Evolutionary conservation across 2,329 filamentous ascomycete species (phyloP), one percentile per base, ranked within the genome.

Genomic region (Penicillium sp.): DNA sequence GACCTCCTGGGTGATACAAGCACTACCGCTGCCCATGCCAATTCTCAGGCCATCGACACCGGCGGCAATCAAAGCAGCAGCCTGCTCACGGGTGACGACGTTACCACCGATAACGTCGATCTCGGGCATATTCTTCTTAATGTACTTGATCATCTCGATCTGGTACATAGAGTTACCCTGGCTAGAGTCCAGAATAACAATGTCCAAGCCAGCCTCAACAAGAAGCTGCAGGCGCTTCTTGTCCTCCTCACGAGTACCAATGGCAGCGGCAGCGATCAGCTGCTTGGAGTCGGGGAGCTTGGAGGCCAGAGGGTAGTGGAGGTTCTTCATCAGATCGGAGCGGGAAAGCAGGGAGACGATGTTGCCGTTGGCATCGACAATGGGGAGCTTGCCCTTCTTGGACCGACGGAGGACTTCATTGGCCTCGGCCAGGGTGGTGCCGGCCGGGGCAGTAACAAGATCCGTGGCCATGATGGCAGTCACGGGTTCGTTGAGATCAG

Each of bases 81-180:
- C 94, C 82, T 99, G 94, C 75, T 97, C 93, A 54, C 93, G 88
- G 56, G 94, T 99, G 69, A 99, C 94, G 66, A 99, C 94, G 79
- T 99, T 99, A 80, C 94, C 94, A 72, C 90, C 95, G 73, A 99
- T 96, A 73, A 99, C 94, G 68, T 99, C 92, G 62, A 99, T 83
- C 49, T 82, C 80, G 33, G 93, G 91, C 81, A 87, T 93, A 68
- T 87, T 90, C 66, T 87, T 76, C 84, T 99, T 99, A 81, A 94
- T 84, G 83, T 88, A 97, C 79, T 92, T 92, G 81, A 99, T 86
- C 94, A 99, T 99, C 60, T 96, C 91, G 63, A 97, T 88, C 81
- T 97, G 93, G 84, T 93, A 99, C 82, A 97, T 92, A 79, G 89
- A 94, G 85, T 97, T 97, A 66, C 94, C 94, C 81, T 99, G 94